Conservation (phyloP, 345 rosid species). For the Geranium rotundifolium region DNA sequence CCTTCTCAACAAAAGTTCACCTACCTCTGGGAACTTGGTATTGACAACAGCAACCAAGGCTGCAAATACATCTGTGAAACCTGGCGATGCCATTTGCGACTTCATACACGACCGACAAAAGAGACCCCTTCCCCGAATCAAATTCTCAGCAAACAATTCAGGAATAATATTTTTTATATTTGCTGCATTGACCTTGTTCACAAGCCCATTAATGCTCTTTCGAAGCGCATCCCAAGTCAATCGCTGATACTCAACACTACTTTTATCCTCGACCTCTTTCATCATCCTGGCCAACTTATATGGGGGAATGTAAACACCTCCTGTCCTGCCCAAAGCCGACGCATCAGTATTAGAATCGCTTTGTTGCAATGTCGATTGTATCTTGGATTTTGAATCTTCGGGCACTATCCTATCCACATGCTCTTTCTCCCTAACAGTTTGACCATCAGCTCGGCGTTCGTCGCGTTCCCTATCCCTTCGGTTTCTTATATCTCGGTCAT, state of each 20-base stretch:
- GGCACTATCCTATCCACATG: constrained; percentile 18
- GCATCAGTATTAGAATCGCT: constrained; percentile 30
- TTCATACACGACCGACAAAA: constrained; percentile 88
- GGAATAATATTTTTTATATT: constrained; percentile 80
- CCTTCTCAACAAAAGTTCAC: constrained; percentile 67
- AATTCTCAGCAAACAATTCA: constrained; percentile 74
- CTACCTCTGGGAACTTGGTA: constrained; percentile 83
- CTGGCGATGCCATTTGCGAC: constrained; percentile 95
- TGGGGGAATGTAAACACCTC: constrained; percentile 90
- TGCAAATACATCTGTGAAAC: constrained; percentile 80
- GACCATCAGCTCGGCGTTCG: constrained; percentile 21
- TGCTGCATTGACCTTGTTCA: constrained; percentile 77
- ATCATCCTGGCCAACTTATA: constrained; percentile 82
- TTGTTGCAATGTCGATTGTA: constrained; percentile 14
- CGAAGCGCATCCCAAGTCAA: constrained; percentile 95
- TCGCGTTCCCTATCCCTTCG: constrained; percentile 20
- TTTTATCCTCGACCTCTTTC: constrained; percentile 75
- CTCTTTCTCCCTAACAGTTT: constrained; percentile 12
- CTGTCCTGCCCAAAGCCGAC: constrained; percentile 38
- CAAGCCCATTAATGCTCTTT: constrained; percentile 87
- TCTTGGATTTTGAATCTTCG: constrained; percentile 22
- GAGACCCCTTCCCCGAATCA: constrained; percentile 84
- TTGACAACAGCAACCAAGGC: constrained; percentile 80
- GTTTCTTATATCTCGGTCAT: constrained; percentile 9
- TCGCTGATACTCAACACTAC: constrained; percentile 73